Percentiles rank a stretch among this genome's conserved stretches.
phyloP scores from a whole-genome alignment of 371 early-diverging fungal genomes.

The Mucor piriformis region DNA sequence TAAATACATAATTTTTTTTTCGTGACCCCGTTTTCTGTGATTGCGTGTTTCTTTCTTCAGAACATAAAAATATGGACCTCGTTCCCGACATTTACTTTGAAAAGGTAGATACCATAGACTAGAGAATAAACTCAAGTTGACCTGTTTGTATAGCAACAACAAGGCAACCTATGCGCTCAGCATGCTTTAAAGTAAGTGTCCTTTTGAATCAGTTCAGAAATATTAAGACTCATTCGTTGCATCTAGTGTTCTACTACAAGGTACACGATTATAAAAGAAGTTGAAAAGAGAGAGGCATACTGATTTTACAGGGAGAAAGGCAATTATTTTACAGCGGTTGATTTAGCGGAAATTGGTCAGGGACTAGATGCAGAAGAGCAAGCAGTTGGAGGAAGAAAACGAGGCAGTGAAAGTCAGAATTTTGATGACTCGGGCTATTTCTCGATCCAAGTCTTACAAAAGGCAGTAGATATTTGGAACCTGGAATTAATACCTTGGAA shows the following conservation, averaged over 20 bases:
- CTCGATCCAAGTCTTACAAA: conserved; percentile 71
- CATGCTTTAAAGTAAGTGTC: conserved; percentile 64
- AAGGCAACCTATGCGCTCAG: conserved; percentile 77
- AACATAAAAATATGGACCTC: conserved; percentile 55
- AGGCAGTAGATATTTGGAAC: conserved; percentile 72
- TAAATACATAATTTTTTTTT: too few species aligned
- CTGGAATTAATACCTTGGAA: conserved; percentile 63
- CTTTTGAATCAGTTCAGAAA: neutral
- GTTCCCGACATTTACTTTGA: conserved; percentile 64
- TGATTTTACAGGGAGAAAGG: conserved; percentile 19
- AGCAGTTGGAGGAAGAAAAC: conserved; percentile 29
- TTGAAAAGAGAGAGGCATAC: neutral
- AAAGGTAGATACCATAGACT: conserved; percentile 37
- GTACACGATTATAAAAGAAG: conserved; percentile 18
- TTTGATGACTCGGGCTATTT: conserved; percentile 85
- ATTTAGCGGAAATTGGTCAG: conserved; percentile 68
- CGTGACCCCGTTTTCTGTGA: neutral
- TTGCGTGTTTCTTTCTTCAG: neutral
- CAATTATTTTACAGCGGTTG: conserved; percentile 74
- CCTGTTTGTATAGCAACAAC: conserved; percentile 56
- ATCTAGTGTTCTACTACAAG: conserved; percentile 58
- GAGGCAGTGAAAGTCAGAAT: conserved; percentile 55
- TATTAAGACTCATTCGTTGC: neutral
- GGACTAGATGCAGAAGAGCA: conserved; percentile 56
- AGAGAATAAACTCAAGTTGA: neutral